phyloP scores from a whole-genome alignment of 2,329 filamentous ascomycete species.

The Exophiala aquamarina region DNA sequence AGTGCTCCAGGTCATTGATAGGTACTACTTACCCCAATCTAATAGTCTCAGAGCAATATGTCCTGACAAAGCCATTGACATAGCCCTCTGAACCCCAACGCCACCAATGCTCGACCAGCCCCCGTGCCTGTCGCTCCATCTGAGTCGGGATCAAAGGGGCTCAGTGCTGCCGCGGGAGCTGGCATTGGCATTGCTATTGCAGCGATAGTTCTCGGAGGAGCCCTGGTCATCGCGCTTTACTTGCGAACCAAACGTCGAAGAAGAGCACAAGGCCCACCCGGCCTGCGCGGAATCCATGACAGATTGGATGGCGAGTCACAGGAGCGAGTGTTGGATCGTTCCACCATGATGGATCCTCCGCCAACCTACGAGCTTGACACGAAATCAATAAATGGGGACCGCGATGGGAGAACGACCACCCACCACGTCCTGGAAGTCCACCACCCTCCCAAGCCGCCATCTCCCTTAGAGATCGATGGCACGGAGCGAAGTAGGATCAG shows the following conservation, averaged over 20 bases:
- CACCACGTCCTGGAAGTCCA: slow-evolving; percentile 12
- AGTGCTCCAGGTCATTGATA: slow-evolving; percentile 59
- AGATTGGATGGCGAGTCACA: slow-evolving; percentile 5
- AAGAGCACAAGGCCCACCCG: neutral
- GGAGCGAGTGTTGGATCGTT: slow-evolving; percentile 3
- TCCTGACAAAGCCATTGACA: neutral
- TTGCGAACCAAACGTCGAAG: slow-evolving; percentile 17
- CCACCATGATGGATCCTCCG: slow-evolving; percentile 13
- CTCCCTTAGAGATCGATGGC: slow-evolving; percentile 23
- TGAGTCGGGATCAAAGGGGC: slow-evolving; percentile 7
- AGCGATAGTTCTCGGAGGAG: slow-evolving; percentile 18
- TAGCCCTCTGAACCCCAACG: slow-evolving; percentile 22
- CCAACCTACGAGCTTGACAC: slow-evolving; percentile 23
- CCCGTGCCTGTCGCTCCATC: neutral
- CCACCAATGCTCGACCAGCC: slow-evolving; percentile 8
- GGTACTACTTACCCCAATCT: slow-evolving; percentile 39
- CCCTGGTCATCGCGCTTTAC: slow-evolving; percentile 17
- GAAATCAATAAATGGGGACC: slow-evolving; percentile 7
- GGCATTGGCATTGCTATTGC: slow-evolving; percentile 25
- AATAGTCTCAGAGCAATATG: neutral
- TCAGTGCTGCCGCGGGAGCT: slow-evolving; percentile 20
- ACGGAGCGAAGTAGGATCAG: slow-evolving; percentile 20
- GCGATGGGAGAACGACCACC: neutral
- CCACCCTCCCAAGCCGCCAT: slow-evolving; percentile 14
- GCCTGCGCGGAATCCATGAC: slow-evolving; percentile 3